These are phyloP conservation scores for Penicillium sp. DNA, from an alignment of 2,329 filamentous ascomycete genomes.

Conservation along the genomic window DNA sequence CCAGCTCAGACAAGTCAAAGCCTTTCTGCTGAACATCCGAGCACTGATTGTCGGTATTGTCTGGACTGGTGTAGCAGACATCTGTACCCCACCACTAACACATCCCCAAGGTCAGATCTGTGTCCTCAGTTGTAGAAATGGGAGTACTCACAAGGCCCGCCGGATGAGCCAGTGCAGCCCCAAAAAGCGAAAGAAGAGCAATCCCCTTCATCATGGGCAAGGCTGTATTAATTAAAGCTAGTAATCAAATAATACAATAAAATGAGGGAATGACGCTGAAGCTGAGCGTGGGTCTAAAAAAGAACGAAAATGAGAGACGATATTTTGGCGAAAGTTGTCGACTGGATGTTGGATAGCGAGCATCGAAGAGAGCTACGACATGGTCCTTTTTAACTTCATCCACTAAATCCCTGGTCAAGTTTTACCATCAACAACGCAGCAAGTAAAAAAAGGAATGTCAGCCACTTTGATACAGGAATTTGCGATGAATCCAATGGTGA, in stretches of 20 bases:
- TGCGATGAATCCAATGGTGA: neutral
- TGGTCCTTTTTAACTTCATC: neutral
- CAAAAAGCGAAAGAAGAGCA: slow-evolving; percentile 37
- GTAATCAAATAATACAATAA: neutral
- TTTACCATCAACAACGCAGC: neutral
- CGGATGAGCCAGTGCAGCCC: slow-evolving; percentile 38
- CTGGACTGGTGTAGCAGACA: slow-evolving; percentile 62
- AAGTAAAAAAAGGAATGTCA: neutral
- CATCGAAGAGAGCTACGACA: neutral
- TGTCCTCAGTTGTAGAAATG: neutral
- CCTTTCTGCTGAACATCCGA: slow-evolving; percentile 62
- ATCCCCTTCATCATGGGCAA: slow-evolving; percentile 20
- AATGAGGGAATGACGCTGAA: neutral
- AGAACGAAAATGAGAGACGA: neutral
- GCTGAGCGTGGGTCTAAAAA: neutral
- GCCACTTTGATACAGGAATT: neutral
- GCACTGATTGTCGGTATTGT: slow-evolving; percentile 74
- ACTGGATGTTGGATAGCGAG: neutral
- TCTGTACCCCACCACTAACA: slow-evolving; percentile 48
- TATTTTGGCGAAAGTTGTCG: slow-evolving; percentile 12
- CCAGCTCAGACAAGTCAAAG: slow-evolving; percentile 67
- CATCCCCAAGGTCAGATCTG: neutral
- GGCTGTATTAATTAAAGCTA: neutral
- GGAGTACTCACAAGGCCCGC: slow-evolving; percentile 42
- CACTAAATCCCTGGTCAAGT: too few species aligned